These are phyloP conservation scores for Chlamydomonas incerta DNA, from an alignment of 139 green algal genomes.

Conservation along the genomic window DNA sequence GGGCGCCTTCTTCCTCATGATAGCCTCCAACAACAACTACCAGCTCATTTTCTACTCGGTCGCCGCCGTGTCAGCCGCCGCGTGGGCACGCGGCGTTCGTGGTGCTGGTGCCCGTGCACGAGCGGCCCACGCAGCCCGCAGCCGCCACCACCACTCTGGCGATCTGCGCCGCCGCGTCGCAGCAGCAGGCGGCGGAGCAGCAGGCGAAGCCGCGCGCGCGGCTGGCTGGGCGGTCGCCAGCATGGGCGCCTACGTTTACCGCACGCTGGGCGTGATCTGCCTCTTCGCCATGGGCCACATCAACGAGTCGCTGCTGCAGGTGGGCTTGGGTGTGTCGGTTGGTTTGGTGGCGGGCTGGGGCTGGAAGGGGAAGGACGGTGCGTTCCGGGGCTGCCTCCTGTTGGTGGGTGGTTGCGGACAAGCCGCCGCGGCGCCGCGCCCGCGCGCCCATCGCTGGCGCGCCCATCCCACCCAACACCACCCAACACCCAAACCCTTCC, in stretches of 20 bases:
- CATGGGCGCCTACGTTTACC: constrained; percentile 70
- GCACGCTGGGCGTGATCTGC: constrained; percentile 61
- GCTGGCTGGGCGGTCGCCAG: neutral
- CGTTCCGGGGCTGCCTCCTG: too few relatives aligned
- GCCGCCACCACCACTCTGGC: neutral
- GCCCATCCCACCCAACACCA: too few relatives aligned
- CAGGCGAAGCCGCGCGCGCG: too few relatives aligned
- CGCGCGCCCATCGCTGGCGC: too few relatives aligned
- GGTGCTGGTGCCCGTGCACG: constrained; percentile 59
- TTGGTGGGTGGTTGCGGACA: too few relatives aligned
- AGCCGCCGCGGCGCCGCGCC: too few relatives aligned
- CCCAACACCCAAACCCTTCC: neutral
- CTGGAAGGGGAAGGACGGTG: too few relatives aligned
- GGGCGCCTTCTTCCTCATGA: constrained; percentile 69
- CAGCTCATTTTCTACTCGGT: constrained; percentile 67
- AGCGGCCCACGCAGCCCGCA: neutral
- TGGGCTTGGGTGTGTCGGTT: too few relatives aligned
- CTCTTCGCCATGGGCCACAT: constrained; percentile 67
- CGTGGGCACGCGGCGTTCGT: constrained; percentile 60
- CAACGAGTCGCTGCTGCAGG: constrained; percentile 62
- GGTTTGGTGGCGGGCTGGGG: too few relatives aligned
- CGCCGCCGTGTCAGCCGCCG: constrained; percentile 43
- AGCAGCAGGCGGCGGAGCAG: too few relatives aligned
- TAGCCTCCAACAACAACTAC: constrained; percentile 73
- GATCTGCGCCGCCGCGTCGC: too few relatives aligned